Base-by-base conservation (phyloP, 1,284 basidiomycete species). In the Earliella scabrosa region DNA sequence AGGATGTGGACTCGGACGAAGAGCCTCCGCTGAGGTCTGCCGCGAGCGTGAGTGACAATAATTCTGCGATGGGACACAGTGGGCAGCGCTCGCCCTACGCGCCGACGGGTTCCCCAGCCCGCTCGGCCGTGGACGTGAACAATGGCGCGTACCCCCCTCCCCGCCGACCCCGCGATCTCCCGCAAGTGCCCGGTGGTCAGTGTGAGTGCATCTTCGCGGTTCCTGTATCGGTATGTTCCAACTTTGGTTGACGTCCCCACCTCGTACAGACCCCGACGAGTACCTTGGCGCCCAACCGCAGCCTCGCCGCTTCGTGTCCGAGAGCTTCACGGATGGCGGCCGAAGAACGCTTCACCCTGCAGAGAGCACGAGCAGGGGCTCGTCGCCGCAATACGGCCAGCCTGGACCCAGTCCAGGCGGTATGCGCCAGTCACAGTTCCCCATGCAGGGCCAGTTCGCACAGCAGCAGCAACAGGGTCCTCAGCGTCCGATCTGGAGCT, bases 401-500 rank as follows among this genome's bases (percentile, higher is more conserved):
- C 38, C 57, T n/a, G 39, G 54, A 2, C 66, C 68, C n/a, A n/a
- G n/a, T n/a, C 23, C 46, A 48, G 35, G 59, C n/a, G n/a, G 66
- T 4, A 66, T 68, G 27, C 70, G 72, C 38, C 68, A 66, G 47
- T 55, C 70, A n/a, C 62, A 71, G 43, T 67, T 66, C 43, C 65
- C 71, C 41, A n/a, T 23, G 44, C 43, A 49, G 38, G 24, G 21
- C 24, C 43, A 56, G 50, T 32, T 35, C 29, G 45, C 45, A 10
- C 54, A 36, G 6, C 47, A 38, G n/a, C 65, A 52, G 39, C 80
- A 79, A 27, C 78, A 80, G 47, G 76, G 85, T 41, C 75, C 83
- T 39, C 82, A 85, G 46, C 87, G 88, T 58, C 82, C 71, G 53
- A 83, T 95, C 48, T 97, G 93, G 93, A 93, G 88, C 67, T 87